Conservation (phyloP, 2,329 filamentous ascomycete species). For the Akanthomyces uredinophilus region DNA sequence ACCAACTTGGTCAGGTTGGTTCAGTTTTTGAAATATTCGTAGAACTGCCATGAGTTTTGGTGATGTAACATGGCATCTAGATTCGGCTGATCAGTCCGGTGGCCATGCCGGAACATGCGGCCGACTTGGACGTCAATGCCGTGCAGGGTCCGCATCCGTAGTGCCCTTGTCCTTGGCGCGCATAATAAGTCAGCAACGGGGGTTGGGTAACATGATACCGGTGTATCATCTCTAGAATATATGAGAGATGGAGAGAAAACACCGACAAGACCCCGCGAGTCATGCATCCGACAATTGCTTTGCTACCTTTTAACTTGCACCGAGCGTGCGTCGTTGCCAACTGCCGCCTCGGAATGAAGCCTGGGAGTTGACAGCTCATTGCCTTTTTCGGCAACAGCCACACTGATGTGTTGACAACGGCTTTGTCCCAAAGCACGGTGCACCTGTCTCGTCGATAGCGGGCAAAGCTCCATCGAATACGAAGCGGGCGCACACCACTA, state of each 20-base stretch:
- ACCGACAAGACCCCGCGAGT: no score
- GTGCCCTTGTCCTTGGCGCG: not conserved
- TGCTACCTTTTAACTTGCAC: not conserved
- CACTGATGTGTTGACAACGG: not conserved
- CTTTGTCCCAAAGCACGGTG: not conserved
- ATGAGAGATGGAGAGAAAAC: not conserved
- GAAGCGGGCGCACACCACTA: not conserved
- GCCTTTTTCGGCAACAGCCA: not conserved
- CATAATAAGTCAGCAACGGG: not conserved
- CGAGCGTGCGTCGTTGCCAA: not conserved
- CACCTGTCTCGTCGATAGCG: not conserved
- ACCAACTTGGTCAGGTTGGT: not conserved
- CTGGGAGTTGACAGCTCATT: conserved; percentile 1
- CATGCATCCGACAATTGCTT: not conserved
- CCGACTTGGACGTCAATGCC: not conserved
- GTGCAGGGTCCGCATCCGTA: not conserved
- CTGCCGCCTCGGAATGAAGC: not conserved
- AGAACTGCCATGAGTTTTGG: not conserved
- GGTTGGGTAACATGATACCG: not conserved
- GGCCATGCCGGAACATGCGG: not conserved
- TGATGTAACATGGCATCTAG: not conserved
- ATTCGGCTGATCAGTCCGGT: not conserved
- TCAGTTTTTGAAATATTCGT: not conserved
- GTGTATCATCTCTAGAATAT: not conserved
- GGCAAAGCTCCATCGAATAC: not conserved